Evolutionary conservation across 305 asterid species (phyloP).

Genomic region (Plantago coronopus): DNA sequence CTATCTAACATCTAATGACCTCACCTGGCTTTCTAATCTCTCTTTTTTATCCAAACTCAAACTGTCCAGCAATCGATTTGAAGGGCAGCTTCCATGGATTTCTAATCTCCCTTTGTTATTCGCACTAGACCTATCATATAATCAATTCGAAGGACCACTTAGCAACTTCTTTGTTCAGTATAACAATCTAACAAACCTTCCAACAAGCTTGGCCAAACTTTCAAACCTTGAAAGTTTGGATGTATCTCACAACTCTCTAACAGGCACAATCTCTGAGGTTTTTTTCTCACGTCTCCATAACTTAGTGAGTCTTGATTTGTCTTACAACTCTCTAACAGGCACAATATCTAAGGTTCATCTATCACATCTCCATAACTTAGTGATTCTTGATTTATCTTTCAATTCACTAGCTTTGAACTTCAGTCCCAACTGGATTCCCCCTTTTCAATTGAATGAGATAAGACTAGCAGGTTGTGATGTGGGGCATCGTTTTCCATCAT

Average conservation of each 20-base stretch:
- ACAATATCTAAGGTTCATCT: slow-evolving; percentile 15
- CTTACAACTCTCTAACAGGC: slow-evolving; percentile 13
- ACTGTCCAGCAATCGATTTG: neutral
- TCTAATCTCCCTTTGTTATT: too few relatives aligned
- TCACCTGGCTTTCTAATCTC: too few relatives aligned
- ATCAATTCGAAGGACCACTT: neutral
- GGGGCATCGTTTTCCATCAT: slow-evolving; percentile 10
- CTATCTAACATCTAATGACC: too few relatives aligned
- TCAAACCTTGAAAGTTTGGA: slow-evolving; percentile 15
- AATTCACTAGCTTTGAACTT: slow-evolving; percentile 21
- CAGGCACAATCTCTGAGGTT: slow-evolving; percentile 19
- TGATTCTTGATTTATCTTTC: slow-evolving; percentile 21
- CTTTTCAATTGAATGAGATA: slow-evolving; percentile 19
- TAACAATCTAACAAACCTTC: slow-evolving; percentile 21
- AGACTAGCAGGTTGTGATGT: slow-evolving; percentile 22
- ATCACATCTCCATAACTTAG: slow-evolving; percentile 11
- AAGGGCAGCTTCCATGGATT: too few relatives aligned
- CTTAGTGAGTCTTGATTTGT: slow-evolving; percentile 11
- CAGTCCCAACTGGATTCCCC: slow-evolving; percentile 28
- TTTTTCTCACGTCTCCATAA: slow-evolving; percentile 16
- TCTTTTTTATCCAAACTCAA: too few relatives aligned
- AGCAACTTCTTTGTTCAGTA: neutral
- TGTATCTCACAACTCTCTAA: neutral
- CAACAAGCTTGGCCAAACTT: neutral
- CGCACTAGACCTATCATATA: neutral